These are phyloP conservation scores for Omphalotus olearius DNA, from an alignment of 1,284 basidiomycete genomes.

Conservation along the genomic window DNA sequence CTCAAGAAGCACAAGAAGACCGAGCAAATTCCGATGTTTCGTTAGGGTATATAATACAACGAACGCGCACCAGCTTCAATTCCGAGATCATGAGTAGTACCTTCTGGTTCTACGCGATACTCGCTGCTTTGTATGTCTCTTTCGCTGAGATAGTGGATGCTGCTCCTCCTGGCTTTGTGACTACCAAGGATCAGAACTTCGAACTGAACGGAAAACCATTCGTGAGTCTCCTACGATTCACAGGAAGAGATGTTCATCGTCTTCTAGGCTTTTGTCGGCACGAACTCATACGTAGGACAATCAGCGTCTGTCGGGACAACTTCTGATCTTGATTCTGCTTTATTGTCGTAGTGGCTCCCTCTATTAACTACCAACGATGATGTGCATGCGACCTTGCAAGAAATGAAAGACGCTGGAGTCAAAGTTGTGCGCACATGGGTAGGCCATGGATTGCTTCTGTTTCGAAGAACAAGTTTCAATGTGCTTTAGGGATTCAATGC, in stretches of 20 bases:
- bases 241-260: neutral
- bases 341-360: constrained; percentile 33
- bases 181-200: constrained; percentile 38
- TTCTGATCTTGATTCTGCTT: neutral
- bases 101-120: constrained; percentile 1
- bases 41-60: neutral
- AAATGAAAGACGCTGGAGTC: constrained; percentile 31
- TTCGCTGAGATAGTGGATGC: neutral
- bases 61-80: neutral
- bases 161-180: constrained; percentile 33
- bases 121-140: neutral
- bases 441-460: constrained; percentile 3
- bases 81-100: too few species aligned
- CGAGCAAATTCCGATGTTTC: neutral
- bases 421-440: constrained; percentile 39
- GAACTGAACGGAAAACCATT: constrained; percentile 44
- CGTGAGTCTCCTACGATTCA: constrained; percentile 24
- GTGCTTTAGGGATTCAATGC: constrained; percentile 43
- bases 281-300: constrained; percentile 32
- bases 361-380: constrained; percentile 31
- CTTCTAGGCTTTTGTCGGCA: constrained; percentile 33
- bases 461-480: neutral
- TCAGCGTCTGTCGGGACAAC: neutral
- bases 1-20: neutral
- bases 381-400: constrained; percentile 32